Base-by-base conservation (phyloP, 495 filamentous ascomycete species). In the Neurospora pannonica region DNA sequence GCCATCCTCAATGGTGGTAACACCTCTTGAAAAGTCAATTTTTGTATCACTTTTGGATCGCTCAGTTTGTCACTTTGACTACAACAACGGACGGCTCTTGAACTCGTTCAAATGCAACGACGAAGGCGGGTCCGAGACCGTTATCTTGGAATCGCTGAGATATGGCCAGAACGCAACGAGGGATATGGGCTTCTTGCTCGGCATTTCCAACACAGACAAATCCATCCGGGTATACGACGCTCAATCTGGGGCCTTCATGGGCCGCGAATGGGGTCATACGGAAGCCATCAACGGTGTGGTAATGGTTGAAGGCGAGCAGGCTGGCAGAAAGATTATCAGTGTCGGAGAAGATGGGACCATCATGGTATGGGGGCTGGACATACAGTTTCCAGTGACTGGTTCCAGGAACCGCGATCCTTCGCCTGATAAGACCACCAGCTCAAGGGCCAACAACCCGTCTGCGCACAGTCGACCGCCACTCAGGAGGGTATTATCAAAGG, bases 251-350 rank as follows among this genome's bases (percentile, higher is more conserved):
- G 80, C 84, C 34, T 90, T 99, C 75, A 83, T 98, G 71, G 91
- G 93, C 36, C 90, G 93, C 43, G 96, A 97, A 81, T 97, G 94
- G 87, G 97, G 96, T 17, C 96, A 99, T 79, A 97, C 93, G 0
- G 94, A 97, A 78, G 92, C 94, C 54, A 91, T 98, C 54, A 96
- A 93, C 54, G 94, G 92, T 78, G 87, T 95, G 43, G 85, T 89
- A n/a, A 80, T 98, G 15, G 77, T 97, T 5, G 91, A 93, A 75
- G 83, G 83, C 4, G 82, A 86, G 1, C 83, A 88, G 10, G 78
- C 82, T 5, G 84, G 82, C 42, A 83, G 87, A 36, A 89, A 83
- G 70, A 79, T 95, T 62, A 86, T 96, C 46, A 94, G 90, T 74
- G 91, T 92, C 38, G 94, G 93, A 21, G 89, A 92, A 21, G 94